These are phyloP conservation scores for Fusarium solani-melongenae DNA, from an alignment of 2,329 filamentous ascomycete species.

Conservation along the genomic window DNA sequence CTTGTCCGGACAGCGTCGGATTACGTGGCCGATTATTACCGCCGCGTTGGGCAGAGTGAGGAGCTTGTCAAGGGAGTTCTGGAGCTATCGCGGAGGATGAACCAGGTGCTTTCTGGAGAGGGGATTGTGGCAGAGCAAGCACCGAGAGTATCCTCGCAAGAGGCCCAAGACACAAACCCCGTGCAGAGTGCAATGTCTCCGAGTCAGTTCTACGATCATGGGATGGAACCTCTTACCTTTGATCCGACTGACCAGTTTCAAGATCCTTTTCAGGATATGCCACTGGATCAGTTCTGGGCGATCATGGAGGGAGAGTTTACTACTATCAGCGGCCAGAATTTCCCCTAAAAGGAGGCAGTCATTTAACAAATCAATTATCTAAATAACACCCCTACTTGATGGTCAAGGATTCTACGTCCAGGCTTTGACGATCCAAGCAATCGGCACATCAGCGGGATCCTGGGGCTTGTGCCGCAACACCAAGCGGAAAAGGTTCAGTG, in stretches of 20 bases:
- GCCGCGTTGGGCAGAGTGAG: slow-evolving; percentile 17
- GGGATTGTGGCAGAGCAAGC: slow-evolving; percentile 7
- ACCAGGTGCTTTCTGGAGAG: slow-evolving; percentile 27
- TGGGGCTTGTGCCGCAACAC: slow-evolving; percentile 20
- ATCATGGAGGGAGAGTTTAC: slow-evolving; percentile 38
- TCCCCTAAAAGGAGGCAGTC: neutral
- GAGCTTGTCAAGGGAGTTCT: slow-evolving; percentile 28
- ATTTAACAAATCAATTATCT: neutral
- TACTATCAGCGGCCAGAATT: slow-evolving; percentile 16
- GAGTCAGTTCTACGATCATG: neutral
- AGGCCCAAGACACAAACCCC: neutral
- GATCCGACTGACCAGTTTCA: slow-evolving; percentile 32
- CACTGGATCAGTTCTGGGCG: slow-evolving; percentile 40
- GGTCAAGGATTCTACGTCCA: neutral
- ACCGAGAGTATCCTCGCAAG: slow-evolving; percentile 1
- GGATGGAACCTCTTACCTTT: slow-evolving; percentile 14
- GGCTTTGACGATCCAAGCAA: slow-evolving; percentile 17
- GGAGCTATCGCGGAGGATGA: slow-evolving; percentile 24
- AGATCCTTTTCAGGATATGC: slow-evolving; percentile 39
- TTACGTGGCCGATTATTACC: slow-evolving; percentile 29
- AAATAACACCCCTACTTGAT: neutral
- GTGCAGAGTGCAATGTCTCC: slow-evolving; percentile 14
- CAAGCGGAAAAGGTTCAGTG: slow-evolving; percentile 16
- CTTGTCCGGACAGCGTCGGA: slow-evolving; percentile 29
- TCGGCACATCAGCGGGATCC: slow-evolving; percentile 4